Evolutionary conservation across 2,329 filamentous ascomycete species (phyloP).

Genomic region (Chaetomiaceae sp.): DNA sequence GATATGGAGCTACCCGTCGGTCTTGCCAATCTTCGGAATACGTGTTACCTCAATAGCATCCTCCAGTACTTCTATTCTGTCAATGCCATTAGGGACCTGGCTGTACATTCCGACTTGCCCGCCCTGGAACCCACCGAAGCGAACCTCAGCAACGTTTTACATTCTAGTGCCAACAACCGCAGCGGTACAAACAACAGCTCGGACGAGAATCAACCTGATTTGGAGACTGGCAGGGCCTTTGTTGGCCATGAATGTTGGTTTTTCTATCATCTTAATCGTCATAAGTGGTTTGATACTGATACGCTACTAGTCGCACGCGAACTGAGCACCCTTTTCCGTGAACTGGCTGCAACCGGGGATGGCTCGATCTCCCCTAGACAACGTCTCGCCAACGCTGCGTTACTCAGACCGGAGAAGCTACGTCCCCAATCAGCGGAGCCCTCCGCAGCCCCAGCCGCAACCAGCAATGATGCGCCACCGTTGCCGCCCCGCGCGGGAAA

Average conservation of each 20-base stretch:
- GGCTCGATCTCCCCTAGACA: constrained; percentile 66
- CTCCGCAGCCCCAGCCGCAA: constrained; percentile 8
- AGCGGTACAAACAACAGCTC: background rate
- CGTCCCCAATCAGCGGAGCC: constrained; percentile 13
- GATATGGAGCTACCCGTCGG: constrained; percentile 64
- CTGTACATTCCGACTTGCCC: constrained; percentile 69
- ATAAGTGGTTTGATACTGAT: background rate
- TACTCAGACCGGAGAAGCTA: constrained; percentile 41
- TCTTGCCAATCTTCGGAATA: constrained; percentile 91
- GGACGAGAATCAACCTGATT: constrained; percentile 34
- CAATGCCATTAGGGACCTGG: constrained; percentile 72
- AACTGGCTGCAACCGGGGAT: constrained; percentile 61
- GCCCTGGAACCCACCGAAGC: constrained; percentile 64
- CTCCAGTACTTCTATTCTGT: constrained; percentile 94
- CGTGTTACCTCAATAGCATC: constrained; percentile 95
- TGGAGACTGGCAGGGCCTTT: constrained; percentile 35
- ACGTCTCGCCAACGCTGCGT: constrained; percentile 73
- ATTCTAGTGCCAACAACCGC: constrained; percentile 50
- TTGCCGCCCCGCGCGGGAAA: constrained; percentile 37
- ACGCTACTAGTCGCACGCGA: constrained; percentile 62
- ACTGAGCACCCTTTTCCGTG: constrained; percentile 64
- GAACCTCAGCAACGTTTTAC: constrained; percentile 64
- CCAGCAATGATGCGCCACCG: constrained; percentile 39
- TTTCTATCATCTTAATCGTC: background rate
- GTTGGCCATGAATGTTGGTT: constrained; percentile 67